Percentiles rank a stretch among this genome's conserved stretches.
Conservation (phyloP, 2,329 filamentous ascomycete genomes). For the Truncatella angustata region DNA sequence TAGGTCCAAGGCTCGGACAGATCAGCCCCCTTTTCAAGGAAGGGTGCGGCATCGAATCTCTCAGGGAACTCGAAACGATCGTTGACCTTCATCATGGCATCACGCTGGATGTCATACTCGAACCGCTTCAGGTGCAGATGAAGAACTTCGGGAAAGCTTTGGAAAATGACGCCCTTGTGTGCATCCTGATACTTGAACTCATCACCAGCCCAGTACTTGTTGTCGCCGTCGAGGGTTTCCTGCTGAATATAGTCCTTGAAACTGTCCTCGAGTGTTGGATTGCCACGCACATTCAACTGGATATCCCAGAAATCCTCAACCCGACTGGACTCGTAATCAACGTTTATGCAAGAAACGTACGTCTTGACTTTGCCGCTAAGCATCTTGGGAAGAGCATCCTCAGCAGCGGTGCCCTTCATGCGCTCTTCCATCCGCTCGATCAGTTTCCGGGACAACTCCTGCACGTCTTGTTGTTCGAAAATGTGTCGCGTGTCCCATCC, state of each 20-base stretch:
- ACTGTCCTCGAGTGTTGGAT: conserved; percentile 88
- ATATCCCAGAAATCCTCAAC: conserved; percentile 99
- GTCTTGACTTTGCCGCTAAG: conserved; percentile 99
- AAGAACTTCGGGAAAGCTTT: conserved; percentile 88
- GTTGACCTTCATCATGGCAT: conserved; percentile 99
- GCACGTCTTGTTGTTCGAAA: conserved; percentile 98
- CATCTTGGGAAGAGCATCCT: conserved; percentile 84
- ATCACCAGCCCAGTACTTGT: conserved; percentile 93
- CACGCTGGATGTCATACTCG: conserved; percentile 93
- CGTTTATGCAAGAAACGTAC: conserved; percentile 97
- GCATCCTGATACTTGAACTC: conserved; percentile 92
- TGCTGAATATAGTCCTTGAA: conserved; percentile 96
- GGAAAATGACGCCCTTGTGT: conserved; percentile 96
- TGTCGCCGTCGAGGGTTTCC: conserved; percentile 95
- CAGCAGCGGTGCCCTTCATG: conserved; percentile 94
- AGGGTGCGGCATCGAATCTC: conserved; percentile 78
- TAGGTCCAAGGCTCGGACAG: conserved; percentile 88
- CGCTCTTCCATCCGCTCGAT: conserved; percentile 97
- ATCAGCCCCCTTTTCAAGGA: conserved; percentile 82
- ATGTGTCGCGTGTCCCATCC: conserved; percentile 98
- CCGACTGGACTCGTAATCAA: conserved; percentile 93
- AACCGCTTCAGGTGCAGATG: conserved; percentile 96
- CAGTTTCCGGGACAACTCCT: conserved; percentile 91
- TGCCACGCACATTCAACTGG: conserved; percentile 92
- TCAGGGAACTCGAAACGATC: conserved; percentile 90